phyloP scores from a whole-genome alignment of 2,329 filamentous ascomycete species.

The Cercospora sp. region DNA sequence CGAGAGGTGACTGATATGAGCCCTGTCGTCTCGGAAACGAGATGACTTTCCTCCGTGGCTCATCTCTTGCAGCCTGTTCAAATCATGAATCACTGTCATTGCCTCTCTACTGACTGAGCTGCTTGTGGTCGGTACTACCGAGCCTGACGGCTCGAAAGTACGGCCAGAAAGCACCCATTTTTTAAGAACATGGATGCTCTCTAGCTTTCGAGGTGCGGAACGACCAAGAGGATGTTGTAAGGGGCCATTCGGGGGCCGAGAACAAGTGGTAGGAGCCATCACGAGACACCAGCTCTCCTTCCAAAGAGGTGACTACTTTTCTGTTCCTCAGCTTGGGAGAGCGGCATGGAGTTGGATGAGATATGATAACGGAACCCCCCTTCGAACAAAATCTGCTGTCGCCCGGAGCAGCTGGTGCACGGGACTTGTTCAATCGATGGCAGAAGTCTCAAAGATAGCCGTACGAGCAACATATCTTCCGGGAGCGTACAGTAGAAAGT shows the following conservation, averaged over 20 bases:
- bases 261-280: not conserved
- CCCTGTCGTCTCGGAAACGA: not conserved
- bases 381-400: too few relatives aligned
- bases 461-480: too few relatives aligned
- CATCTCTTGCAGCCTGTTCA: not conserved
- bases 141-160: too few relatives aligned
- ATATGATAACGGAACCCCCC: too few relatives aligned
- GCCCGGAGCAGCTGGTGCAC: too few relatives aligned
- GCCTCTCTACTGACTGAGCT: not conserved
- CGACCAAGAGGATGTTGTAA: not conserved
- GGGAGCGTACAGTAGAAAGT: too few relatives aligned
- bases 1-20: not conserved
- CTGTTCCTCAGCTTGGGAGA: too few relatives aligned
- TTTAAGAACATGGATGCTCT: not conserved
- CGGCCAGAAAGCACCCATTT: too few relatives aligned
- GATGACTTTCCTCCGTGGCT: not conserved
- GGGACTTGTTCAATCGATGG: too few relatives aligned
- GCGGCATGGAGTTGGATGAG: too few relatives aligned
- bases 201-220: not conserved
- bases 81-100: not conserved
- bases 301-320: not conserved
- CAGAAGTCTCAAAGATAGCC: too few relatives aligned
- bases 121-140: not conserved
- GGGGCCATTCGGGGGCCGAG: not conserved
- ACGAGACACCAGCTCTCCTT: not conserved